These are phyloP conservation scores for Apiospora saccharicola DNA, from an alignment of 2,329 filamentous ascomycete genomes.

Conservation along the genomic window DNA sequence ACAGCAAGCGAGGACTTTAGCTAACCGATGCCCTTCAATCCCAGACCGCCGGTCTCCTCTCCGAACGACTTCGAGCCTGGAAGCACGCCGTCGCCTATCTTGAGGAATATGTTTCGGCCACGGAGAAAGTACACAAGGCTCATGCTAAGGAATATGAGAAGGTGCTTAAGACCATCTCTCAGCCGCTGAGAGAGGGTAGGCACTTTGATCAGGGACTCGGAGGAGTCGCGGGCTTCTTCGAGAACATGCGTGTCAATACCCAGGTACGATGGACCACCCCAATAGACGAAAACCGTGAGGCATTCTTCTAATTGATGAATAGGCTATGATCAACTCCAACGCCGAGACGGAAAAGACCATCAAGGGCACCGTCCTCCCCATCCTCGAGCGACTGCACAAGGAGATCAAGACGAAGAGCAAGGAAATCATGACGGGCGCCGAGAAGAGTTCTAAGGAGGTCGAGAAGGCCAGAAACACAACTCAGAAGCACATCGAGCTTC, in stretches of 20 bases:
- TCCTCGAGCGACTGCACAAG: slow-evolving; percentile 88
- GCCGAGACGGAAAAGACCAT: slow-evolving; percentile 90
- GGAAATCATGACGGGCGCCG: slow-evolving; percentile 81
- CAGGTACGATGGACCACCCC: slow-evolving; percentile 56
- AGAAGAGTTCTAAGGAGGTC: slow-evolving; percentile 87
- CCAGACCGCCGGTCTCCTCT: slow-evolving; percentile 80
- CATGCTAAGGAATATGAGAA: slow-evolving; percentile 96
- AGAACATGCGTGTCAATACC: slow-evolving; percentile 92
- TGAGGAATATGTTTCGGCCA: slow-evolving; percentile 85
- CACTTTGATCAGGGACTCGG: slow-evolving; percentile 94
- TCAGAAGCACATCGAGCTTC: slow-evolving; percentile 95
- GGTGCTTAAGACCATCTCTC: slow-evolving; percentile 88
- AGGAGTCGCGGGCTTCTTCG: slow-evolving; percentile 88
- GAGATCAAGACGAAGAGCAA: slow-evolving; percentile 98
- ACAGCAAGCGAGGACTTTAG: slow-evolving; percentile 2
- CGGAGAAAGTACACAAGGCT: slow-evolving; percentile 84
- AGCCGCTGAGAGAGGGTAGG: slow-evolving; percentile 85
- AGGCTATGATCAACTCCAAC: slow-evolving; percentile 88
- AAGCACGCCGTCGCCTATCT: slow-evolving; percentile 93
- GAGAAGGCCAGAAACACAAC: slow-evolving; percentile 86
- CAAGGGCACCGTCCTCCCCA: slow-evolving; percentile 84
- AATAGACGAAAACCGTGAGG: neutral
- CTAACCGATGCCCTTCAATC: slow-evolving; percentile 25
- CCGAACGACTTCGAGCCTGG: slow-evolving; percentile 91
- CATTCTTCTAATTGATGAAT: neutral